These are phyloP conservation scores for Lentinula lateritia DNA, from an alignment of 768 basidiomycete species.

Conservation along the genomic window DNA sequence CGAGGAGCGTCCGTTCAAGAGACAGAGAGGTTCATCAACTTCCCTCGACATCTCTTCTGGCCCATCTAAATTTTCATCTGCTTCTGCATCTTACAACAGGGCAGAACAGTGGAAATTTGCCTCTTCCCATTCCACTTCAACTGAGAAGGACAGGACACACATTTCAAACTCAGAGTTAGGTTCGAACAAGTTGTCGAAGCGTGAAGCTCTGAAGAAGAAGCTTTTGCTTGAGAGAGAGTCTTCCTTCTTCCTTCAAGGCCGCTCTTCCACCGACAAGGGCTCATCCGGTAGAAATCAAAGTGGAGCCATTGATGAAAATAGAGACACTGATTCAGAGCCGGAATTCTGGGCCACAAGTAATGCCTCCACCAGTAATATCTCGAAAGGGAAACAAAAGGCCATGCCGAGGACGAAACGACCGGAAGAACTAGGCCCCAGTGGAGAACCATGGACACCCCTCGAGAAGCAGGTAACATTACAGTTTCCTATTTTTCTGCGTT, in stretches of 20 bases:
- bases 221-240: conserved; percentile 42
- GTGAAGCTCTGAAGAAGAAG: conserved; percentile 43
- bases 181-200: conserved; percentile 7
- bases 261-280: conserved; percentile 18
- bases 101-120: conserved; percentile 44
- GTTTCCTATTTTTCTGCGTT: no score
- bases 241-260: conserved; percentile 7
- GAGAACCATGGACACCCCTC: conserved; percentile 67
- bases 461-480: conserved; percentile 53
- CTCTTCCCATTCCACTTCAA: conserved; percentile 20
- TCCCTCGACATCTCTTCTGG: conserved; percentile 1
- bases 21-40: conserved; percentile 13
- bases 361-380: conserved; percentile 35
- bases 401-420: conserved; percentile 19
- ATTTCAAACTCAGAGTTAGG: not conserved
- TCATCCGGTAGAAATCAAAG: conserved; percentile 9
- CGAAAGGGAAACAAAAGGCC: conserved; percentile 7
- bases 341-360: conserved; percentile 42
- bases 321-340: conserved; percentile 33
- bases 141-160: not conserved
- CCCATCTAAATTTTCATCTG: conserved; percentile 6
- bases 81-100: conserved; percentile 11
- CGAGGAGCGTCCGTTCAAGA: conserved; percentile 21
- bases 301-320: conserved; percentile 7
- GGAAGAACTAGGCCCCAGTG: conserved; percentile 61